Base-by-base conservation (phyloP, 2,329 filamentous ascomycete genomes). In the Calonectria pseudoturangicola region DNA sequence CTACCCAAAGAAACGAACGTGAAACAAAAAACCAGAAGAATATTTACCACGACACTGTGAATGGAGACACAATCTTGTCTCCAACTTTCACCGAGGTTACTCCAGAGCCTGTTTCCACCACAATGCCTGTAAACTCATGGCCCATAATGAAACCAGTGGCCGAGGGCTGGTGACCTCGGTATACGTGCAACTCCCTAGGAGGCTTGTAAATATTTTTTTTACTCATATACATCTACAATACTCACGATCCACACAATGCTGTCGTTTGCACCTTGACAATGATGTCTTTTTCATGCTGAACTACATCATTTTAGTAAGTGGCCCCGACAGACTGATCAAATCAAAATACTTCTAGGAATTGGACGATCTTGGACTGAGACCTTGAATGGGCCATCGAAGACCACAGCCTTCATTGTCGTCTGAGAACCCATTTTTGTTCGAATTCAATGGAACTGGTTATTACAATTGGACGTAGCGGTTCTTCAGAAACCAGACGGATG, bases 191-290 rank as follows among this genome's bases (percentile, higher is more conserved):
- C 81, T 98, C 95, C 80, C 94, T 96, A 21, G 15, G 13, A 16
- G 39, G 50, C 43, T 39, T 10, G 56, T 75, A 25, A 75, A 51
- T 33, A 10, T 6, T 33, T n/a, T n/a, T 28, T 30, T 47, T 27
- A 18, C 36, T n/a, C 7, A 21, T 33, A 33, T 5, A 1, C 30
- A 33, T 33, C 5, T 9, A 33, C 9, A 5, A 58, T 39, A 69
- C 91, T 81, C 86, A 96, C 94, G 94, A 96, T 82, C 96, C 96
- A 82, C 96, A 98, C 39, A 98, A 89, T 18, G 94, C 96, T 30
- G 95, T 94, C 78, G 94, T 94, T 73, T 91, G 89, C 25, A 98
- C 94, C 83, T 95, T 96, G 80, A 98, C 91, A 76, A 98, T 92
- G 71, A 96, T 90, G 82, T 98, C 96, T 70, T 88, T 90, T 7